Evolutionary conservation across 2,329 filamentous ascomycete species (phyloP).

Genomic region (Aspergillus terreus): DNA sequence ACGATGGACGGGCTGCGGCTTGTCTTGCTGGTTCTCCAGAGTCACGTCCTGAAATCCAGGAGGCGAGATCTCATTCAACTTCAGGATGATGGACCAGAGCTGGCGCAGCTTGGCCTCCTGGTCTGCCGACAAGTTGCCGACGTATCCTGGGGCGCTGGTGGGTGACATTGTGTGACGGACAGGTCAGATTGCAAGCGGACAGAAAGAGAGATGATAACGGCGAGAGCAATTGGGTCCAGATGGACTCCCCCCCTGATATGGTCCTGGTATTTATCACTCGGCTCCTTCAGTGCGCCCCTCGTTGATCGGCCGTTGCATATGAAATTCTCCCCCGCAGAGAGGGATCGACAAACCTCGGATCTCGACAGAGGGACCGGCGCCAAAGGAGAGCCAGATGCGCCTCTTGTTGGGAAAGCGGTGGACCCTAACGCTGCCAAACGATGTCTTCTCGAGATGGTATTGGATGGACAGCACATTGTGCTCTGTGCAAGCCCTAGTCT

Average conservation of each 20-base stretch:
- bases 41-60: slow-evolving; percentile 59
- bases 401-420: no score
- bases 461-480: no score
- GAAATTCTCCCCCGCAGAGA: slow-evolving; percentile 10
- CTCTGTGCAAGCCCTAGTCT: neutral
- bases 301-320: slow-evolving; percentile 11
- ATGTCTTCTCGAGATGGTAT: no score
- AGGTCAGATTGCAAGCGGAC: neutral
- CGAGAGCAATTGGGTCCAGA: neutral
- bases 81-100: slow-evolving; percentile 73
- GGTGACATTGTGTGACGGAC: slow-evolving; percentile 9
- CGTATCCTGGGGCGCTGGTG: slow-evolving; percentile 54
- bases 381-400: neutral
- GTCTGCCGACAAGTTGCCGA: slow-evolving; percentile 78
- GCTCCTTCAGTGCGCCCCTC: slow-evolving; percentile 1
- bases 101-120: slow-evolving; percentile 83
- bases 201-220: neutral
- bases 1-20: slow-evolving; percentile 30
- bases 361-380: slow-evolving; percentile 3
- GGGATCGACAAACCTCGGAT: slow-evolving; percentile 18
- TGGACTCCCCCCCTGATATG: neutral
- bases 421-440: no score
- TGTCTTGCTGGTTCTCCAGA: slow-evolving; percentile 34
- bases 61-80: slow-evolving; percentile 51
- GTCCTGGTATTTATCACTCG: neutral